Evolutionary conservation across 176 grass and related monocot genomes (phyloP).

Genomic region (Echinochloa phyllopogon): DNA sequence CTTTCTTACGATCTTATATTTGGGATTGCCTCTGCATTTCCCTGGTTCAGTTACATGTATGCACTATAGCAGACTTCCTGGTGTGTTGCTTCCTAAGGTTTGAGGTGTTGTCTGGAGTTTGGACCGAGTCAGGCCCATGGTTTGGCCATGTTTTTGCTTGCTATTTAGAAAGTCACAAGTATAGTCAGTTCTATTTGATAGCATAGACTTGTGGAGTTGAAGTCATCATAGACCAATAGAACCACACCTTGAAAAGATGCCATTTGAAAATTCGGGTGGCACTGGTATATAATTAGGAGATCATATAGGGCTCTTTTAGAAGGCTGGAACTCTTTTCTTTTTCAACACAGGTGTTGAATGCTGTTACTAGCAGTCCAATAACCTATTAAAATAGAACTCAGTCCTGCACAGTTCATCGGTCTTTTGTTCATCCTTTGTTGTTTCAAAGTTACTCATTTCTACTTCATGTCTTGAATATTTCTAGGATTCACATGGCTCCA

Average conservation of each 20-base stretch:
- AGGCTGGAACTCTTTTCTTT: not conserved
- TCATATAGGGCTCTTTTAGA: not conserved
- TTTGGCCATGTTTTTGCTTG: slow-evolving; percentile 18
- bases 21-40: not conserved
- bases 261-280: slow-evolving; percentile 8
- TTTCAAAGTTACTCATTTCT: slow-evolving; percentile 33
- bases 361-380: not conserved
- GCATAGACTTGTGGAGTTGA: slow-evolving; percentile 5
- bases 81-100: slow-evolving; percentile 13
- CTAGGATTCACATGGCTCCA: slow-evolving; percentile 98
- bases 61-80: not conserved
- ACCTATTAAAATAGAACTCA: slow-evolving; percentile 28
- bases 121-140: not conserved
- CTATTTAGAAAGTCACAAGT: slow-evolving; percentile 1
- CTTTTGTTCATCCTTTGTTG: slow-evolving; percentile 4
- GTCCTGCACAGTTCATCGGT: not conserved
- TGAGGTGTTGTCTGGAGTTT: not conserved
- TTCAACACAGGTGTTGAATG: not conserved
- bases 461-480: slow-evolving; percentile 38
- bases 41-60: not conserved
- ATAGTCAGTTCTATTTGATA: slow-evolving; percentile 20
- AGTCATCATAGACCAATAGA: not conserved
- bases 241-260: not conserved
- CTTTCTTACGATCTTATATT: not conserved
- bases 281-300: slow-evolving; percentile 19